These are phyloP conservation scores for Chlorella vulgaris DNA, from an alignment of 139 green algal species.

Conservation along the genomic window DNA sequence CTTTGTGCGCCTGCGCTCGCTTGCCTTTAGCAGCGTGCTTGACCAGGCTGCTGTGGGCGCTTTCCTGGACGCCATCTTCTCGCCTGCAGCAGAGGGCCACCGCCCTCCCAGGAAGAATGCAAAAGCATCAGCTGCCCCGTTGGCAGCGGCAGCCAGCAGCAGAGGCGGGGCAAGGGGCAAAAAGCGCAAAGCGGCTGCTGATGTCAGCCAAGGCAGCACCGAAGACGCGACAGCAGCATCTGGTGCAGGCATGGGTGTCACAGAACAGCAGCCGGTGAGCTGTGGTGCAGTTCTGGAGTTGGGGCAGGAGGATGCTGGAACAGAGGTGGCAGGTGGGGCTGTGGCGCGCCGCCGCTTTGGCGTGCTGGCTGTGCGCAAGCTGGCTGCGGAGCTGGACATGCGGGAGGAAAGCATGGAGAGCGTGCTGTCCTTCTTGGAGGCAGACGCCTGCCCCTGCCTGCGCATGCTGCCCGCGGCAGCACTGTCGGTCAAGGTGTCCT, in stretches of 20 bases:
- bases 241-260: too few species aligned
- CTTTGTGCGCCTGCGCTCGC: constrained; percentile 64
- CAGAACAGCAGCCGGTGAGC: too few species aligned
- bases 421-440: constrained; percentile 75
- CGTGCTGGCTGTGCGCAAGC: constrained; percentile 39
- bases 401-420: constrained; percentile 77
- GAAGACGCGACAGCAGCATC: too few species aligned
- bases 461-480: constrained; percentile 36
- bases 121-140: not conserved
- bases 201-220: not conserved
- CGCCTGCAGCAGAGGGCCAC: constrained; percentile 13
- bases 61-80: constrained; percentile 66
- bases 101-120: not conserved
- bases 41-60: constrained; percentile 45
- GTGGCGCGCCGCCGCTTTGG: constrained; percentile 34
- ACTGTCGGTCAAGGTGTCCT: constrained; percentile 43
- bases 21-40: constrained; percentile 48
- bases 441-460: constrained; percentile 20
- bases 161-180: not conserved
- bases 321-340: not conserved
- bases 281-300: too few species aligned
- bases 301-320: not conserved
- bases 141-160: not conserved
- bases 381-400: constrained; percentile 61
- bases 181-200: not conserved